phyloP scores from a whole-genome alignment of 768 basidiomycete species.

The Termitomyces sp. region DNA sequence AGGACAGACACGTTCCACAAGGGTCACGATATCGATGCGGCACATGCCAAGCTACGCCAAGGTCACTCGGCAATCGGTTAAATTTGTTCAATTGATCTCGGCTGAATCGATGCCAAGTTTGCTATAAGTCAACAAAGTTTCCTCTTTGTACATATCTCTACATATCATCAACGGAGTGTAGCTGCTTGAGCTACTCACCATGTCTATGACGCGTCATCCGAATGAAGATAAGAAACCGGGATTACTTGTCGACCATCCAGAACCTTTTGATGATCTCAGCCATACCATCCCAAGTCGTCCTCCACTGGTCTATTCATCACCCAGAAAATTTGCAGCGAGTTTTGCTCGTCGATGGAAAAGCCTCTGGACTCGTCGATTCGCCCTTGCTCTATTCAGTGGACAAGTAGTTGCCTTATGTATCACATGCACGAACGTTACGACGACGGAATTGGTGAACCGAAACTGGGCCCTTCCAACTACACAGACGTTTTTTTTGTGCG shows the following conservation, averaged over 20 bases:
- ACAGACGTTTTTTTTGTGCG: slow-evolving; percentile 81
- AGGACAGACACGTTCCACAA: too few species aligned
- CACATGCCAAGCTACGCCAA: too few species aligned
- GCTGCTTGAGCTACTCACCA: background rate
- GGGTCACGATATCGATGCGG: too few species aligned
- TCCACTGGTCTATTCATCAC: slow-evolving; percentile 65
- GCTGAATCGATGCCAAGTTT: too few species aligned
- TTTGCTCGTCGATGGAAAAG: slow-evolving; percentile 62
- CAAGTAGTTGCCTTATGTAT: slow-evolving; percentile 87
- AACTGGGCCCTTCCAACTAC: slow-evolving; percentile 78
- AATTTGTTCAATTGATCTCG: too few species aligned
- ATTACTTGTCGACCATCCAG: slow-evolving; percentile 7
- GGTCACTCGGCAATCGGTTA: too few species aligned
- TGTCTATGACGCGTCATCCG: slow-evolving; percentile 5
- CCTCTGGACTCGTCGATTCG: slow-evolving; percentile 75
- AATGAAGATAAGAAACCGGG: slow-evolving; percentile 11
- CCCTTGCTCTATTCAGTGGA: slow-evolving; percentile 67
- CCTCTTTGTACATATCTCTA: background rate
- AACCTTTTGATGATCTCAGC: slow-evolving; percentile 7
- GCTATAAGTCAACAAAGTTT: too few species aligned
- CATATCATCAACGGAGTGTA: background rate
- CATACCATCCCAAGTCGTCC: slow-evolving; percentile 37
- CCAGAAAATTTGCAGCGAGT: slow-evolving; percentile 48
- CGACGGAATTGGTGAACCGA: slow-evolving; percentile 67
- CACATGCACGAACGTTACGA: slow-evolving; percentile 85